phyloP scores from a whole-genome alignment of 208 protist species.

The Phytomonas francai region DNA sequence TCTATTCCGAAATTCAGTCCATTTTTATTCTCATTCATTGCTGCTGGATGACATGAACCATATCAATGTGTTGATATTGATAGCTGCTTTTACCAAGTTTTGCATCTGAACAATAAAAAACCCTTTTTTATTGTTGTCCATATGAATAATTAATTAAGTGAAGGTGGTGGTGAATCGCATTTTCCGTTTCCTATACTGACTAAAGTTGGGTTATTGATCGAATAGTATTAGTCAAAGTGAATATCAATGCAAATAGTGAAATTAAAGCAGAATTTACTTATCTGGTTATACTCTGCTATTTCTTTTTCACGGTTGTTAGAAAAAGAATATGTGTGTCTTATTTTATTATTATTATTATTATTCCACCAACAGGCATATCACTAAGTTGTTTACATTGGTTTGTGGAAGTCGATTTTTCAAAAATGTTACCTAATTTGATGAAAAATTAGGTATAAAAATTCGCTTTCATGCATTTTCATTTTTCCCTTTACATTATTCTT shows the following conservation, averaged over 20 bases:
- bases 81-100: too few relatives aligned
- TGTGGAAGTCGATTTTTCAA: neutral
- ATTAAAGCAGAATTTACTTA: neutral
- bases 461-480: neutral
- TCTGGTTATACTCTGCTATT: conserved; percentile 6
- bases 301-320: neutral
- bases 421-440: neutral
- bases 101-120: neutral
- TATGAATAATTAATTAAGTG: conserved; percentile 1
- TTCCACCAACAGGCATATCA: neutral
- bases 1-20: neutral
- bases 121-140: neutral
- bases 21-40: neutral
- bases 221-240: too few relatives aligned
- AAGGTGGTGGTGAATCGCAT: too few relatives aligned
- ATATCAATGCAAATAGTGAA: too few relatives aligned
- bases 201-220: too few relatives aligned
- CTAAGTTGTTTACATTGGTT: neutral
- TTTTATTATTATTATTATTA: conserved; percentile 5
- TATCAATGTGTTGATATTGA: neutral
- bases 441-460: neutral
- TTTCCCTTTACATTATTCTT: neutral
- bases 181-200: too few relatives aligned
- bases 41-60: neutral
- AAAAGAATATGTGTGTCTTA: neutral